phyloP scores from a whole-genome alignment of 768 basidiomycete genomes.

The Russula earlei region DNA sequence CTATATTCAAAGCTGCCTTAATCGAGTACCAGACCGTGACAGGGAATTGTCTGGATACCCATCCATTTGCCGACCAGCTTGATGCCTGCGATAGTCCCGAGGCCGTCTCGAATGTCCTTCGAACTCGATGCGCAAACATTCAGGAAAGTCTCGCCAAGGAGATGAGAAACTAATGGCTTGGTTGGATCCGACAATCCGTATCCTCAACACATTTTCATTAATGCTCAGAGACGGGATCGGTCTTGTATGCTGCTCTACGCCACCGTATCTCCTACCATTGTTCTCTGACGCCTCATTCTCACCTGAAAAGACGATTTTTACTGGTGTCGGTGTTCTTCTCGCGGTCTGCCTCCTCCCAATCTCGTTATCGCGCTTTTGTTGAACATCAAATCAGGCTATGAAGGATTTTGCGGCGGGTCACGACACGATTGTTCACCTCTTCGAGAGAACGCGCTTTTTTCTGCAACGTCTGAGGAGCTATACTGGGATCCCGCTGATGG shows the following conservation, averaged over 20 bases:
- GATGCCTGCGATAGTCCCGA: background rate
- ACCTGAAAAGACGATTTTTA: background rate
- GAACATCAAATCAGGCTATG: background rate
- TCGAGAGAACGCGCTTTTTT: too few species aligned
- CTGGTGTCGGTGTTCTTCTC: background rate
- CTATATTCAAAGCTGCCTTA: background rate
- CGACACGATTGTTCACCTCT: too few species aligned
- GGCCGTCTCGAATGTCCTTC: background rate
- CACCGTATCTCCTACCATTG: background rate
- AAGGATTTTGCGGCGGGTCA: too few species aligned
- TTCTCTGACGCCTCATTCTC: background rate
- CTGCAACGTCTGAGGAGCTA: too few species aligned
- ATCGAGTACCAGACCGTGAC: background rate
- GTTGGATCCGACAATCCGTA: background rate
- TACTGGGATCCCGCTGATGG: too few species aligned
- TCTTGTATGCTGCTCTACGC: background rate
- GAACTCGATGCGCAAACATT: background rate
- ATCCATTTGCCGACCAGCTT: background rate
- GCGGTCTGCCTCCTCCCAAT: background rate
- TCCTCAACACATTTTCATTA: background rate
- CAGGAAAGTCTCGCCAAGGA: background rate
- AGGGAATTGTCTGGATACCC: background rate
- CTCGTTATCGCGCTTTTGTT: background rate
- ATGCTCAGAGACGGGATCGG: background rate
- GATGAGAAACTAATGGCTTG: background rate